phyloP scores from a whole-genome alignment of 2,329 filamentous ascomycete genomes.

The Simplicillium sp. region DNA sequence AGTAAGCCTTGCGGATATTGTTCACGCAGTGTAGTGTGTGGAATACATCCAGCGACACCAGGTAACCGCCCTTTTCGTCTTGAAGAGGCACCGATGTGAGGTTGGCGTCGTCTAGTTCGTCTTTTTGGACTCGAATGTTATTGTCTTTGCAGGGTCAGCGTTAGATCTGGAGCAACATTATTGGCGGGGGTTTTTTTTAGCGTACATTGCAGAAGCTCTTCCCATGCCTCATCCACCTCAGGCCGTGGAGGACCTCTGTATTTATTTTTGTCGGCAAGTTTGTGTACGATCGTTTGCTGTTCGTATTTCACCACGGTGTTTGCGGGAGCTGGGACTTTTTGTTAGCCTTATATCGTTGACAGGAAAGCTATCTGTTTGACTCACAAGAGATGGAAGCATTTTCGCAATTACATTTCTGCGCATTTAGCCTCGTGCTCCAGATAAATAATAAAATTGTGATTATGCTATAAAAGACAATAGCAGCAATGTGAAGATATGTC shows the following conservation, averaged over 20 bases:
- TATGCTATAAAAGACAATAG: not conserved
- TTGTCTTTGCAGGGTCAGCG: not conserved
- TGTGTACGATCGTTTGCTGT: conserved; percentile 2
- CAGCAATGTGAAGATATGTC: not conserved
- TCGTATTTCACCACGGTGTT: conserved; percentile 3
- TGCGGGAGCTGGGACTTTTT: conserved; percentile 2
- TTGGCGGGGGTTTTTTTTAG: no score
- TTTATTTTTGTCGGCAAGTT: conserved; percentile 1
- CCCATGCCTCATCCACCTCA: conserved; percentile 6
- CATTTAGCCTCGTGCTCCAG: conserved; percentile 1
- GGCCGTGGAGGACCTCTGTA: conserved; percentile 4
- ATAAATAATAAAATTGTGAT: conserved; percentile 1
- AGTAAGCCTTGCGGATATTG: conserved; percentile 8
- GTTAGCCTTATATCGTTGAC: not conserved
- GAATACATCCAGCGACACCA: conserved; percentile 6
- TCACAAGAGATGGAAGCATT: conserved; percentile 5
- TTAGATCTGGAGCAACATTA: not conserved
- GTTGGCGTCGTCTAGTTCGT: conserved; percentile 5
- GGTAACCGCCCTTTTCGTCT: conserved; percentile 7
- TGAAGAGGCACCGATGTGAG: conserved; percentile 4
- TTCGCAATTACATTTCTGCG: not conserved
- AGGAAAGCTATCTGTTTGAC: not conserved
- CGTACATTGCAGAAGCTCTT: conserved; percentile 1
- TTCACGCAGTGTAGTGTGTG: conserved; percentile 7
- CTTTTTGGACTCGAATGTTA: conserved; percentile 4